phyloP scores from a whole-genome alignment of 805 yeast species.

The Yamadazyma tumulicola region DNA sequence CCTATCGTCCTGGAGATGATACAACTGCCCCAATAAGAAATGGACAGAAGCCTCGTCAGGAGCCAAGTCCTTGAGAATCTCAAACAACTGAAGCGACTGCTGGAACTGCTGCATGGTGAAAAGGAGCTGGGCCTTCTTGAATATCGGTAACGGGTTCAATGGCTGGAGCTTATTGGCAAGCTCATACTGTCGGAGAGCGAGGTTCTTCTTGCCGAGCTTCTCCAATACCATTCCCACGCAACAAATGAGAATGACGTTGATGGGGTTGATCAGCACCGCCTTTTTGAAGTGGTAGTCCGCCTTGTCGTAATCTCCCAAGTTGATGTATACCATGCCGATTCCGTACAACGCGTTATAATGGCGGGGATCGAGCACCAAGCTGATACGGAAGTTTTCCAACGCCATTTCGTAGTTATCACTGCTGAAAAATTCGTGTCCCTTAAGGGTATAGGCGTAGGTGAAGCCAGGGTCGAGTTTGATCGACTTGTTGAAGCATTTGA shows the following conservation, averaged over 20 bases:
- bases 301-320: constrained; percentile 75
- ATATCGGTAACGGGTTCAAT: constrained; percentile 76
- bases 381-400: constrained; percentile 73
- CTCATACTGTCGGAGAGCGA: constrained; percentile 79
- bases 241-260: constrained; percentile 82
- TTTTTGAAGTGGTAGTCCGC: constrained; percentile 86
- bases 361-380: constrained; percentile 70
- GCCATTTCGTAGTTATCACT: constrained; percentile 92
- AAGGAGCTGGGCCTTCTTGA: constrained; percentile 81
- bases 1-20: constrained; percentile 70
- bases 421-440: constrained; percentile 88
- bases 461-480: constrained; percentile 62
- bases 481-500: constrained; percentile 81
- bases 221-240: constrained; percentile 94
- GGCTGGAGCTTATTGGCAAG: constrained; percentile 85
- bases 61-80: constrained; percentile 66
- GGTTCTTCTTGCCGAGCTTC: constrained; percentile 59
- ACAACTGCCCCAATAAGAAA: constrained; percentile 80
- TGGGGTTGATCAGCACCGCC: constrained; percentile 86
- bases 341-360: constrained; percentile 97
- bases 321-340: constrained; percentile 87
- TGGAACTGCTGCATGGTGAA: constrained; percentile 68
- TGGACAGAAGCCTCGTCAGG: constrained; percentile 97
- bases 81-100: constrained; percentile 72
- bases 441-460: constrained; percentile 86